Conservation (phyloP, 179 eudicot genomes). For the Silene vulgaris region DNA sequence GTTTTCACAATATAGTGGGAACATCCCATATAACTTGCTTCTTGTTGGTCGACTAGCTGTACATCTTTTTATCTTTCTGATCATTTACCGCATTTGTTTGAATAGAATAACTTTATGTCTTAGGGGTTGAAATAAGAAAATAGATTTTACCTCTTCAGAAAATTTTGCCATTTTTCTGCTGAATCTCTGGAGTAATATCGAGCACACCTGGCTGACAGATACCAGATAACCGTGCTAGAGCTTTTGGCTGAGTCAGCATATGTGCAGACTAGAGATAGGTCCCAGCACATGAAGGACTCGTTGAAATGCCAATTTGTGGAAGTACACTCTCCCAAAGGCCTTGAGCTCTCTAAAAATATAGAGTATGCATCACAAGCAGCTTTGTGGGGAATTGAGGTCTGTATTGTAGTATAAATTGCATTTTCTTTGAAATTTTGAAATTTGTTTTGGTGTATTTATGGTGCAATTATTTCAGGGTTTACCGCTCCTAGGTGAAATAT, state of each 20-base stretch:
- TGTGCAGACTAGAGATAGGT: slow-evolving; percentile 37
- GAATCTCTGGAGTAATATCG: slow-evolving; percentile 13
- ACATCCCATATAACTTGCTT: background rate
- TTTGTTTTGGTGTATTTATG: slow-evolving; percentile 19
- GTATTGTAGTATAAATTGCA: slow-evolving; percentile 16
- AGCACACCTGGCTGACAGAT: slow-evolving; percentile 46
- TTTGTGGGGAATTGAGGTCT: slow-evolving; percentile 93
- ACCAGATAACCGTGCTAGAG: slow-evolving; percentile 70
- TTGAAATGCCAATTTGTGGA: slow-evolving; percentile 53
- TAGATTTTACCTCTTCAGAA: background rate
- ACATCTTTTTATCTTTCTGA: background rate
- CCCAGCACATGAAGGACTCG: slow-evolving; percentile 48
- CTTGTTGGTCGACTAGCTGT: background rate
- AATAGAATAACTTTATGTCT: background rate
- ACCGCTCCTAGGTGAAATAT: slow-evolving; percentile 90
- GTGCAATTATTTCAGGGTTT: slow-evolving; percentile 63
- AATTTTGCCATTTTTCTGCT: background rate
- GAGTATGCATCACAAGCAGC: slow-evolving; percentile 97
- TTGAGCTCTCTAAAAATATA: slow-evolving; percentile 71
- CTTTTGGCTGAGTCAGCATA: slow-evolving; percentile 61
- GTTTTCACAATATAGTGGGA: background rate
- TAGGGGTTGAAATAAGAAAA: background rate
- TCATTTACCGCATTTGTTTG: background rate
- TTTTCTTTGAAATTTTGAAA: slow-evolving; percentile 1
- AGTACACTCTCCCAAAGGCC: slow-evolving; percentile 75